These are phyloP conservation scores for Hibiscus syriacus DNA, from an alignment of 345 rosid genomes.

Conservation along the genomic window DNA sequence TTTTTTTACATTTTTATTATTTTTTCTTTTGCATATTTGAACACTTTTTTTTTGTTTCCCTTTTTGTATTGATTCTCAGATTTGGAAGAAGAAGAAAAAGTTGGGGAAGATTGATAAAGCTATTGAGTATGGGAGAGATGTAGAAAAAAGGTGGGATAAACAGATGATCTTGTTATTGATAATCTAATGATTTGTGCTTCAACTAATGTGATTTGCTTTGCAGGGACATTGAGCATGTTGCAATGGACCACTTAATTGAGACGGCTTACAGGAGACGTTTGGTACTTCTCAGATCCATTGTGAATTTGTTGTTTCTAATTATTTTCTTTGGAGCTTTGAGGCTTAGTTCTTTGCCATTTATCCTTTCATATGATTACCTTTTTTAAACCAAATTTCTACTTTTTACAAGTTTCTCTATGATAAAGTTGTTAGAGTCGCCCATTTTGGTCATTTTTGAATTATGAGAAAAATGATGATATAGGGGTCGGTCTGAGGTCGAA, in stretches of 20 bases:
- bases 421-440: not conserved
- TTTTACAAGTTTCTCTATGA: not conserved
- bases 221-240: conserved; percentile 70
- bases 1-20: no score
- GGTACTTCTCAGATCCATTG: conserved; percentile 36
- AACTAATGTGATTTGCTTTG: conserved; percentile 22
- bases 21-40: not conserved
- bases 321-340: not conserved
- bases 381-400: not conserved
- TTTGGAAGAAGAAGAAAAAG: conserved; percentile 45
- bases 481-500: no score
- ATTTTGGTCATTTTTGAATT: no score
- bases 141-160: conserved; percentile 50
- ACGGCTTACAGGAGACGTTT: conserved; percentile 68
- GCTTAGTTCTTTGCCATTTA: not conserved
- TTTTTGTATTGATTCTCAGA: conserved; percentile 32
- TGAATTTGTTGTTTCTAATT: not conserved
- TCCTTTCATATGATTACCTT: not conserved
- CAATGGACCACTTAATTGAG: conserved; percentile 82
- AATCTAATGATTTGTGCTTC: conserved; percentile 1
- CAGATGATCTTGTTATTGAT: conserved; percentile 6
- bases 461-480: no score
- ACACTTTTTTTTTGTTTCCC: not conserved
- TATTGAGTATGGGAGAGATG: conserved; percentile 41
- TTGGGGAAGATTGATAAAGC: conserved; percentile 54